Evolutionary conservation across 2,329 filamentous ascomycete species (phyloP), one percentile per base, ranked within the genome.

Genomic region (Fusarium anthophilum): DNA sequence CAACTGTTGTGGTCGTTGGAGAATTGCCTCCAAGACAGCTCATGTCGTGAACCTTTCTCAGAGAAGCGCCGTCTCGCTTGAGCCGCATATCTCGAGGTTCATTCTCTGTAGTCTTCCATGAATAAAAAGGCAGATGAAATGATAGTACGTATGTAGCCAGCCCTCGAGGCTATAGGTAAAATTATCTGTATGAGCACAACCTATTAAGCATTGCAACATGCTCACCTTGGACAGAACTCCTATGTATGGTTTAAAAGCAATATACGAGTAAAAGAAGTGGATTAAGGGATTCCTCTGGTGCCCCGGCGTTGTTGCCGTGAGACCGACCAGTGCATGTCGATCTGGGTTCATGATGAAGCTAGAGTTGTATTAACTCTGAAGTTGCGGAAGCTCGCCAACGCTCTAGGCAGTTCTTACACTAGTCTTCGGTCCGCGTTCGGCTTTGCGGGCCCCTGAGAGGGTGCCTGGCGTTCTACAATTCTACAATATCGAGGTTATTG

Each of bases 1-100:
- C 48, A 0, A 15, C 8, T 3, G 28, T 11, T 6, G 8, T 1
- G 3, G 12, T 1, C 3, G 3, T 7, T 1, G 8, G 1, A 8
- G 14, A 13, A 0, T 37, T 28, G 3, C 45, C 48, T 44, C 20
- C 8, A 9, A 70, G 22, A 24, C 63, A 64, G 8, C 26, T 41
- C 41, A 69, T 39, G 1, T 43, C 3, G 0, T 30, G 11, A 5
- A 56, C n/a, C 1, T 45, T 43, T 30, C 68, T 59, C 2, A 65
- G 3, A 0, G 43, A 22, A 13, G 1, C 22, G 1, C 43, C 14
- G 2, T 64, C 24, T 3, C 1, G 15, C 8, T 5, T 30, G 3
- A 6, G 2, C 13, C 57, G 26, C 2, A 8, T 5, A 3, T 39
- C 45, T 1, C 8, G 22, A 0, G 26, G 24, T 3, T 35, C 3